Conservation (phyloP, 1,139 yeast species). For the Taiozyma sp. region DNA sequence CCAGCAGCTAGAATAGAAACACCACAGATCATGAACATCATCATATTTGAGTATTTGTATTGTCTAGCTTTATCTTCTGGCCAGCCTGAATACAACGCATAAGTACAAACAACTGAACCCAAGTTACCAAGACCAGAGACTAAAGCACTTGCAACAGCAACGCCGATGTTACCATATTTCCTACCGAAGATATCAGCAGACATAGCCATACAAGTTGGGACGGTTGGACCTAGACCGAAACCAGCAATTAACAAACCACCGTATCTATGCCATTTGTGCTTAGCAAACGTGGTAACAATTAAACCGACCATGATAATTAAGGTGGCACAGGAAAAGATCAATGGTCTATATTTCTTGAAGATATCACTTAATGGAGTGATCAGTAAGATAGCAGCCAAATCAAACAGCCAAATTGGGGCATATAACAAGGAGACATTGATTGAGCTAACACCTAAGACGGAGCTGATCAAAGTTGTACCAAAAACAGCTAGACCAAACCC, state of each 20-base stretch:
- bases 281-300: conserved; percentile 72
- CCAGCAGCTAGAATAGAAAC: conserved; percentile 53
- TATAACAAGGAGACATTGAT: conserved; percentile 70
- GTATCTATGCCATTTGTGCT: conserved; percentile 69
- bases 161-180: conserved; percentile 78
- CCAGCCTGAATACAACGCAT: conserved; percentile 86
- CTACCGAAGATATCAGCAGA: conserved; percentile 71
- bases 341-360: conserved; percentile 51
- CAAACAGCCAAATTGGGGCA: conserved; percentile 91
- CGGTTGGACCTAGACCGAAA: conserved; percentile 86
- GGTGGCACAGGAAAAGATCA: conserved; percentile 58
- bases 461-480: conserved; percentile 75
- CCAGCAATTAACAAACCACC: conserved; percentile 81
- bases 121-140: conserved; percentile 84
- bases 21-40: conserved; percentile 74
- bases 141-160: conserved; percentile 78
- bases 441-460: conserved; percentile 57
- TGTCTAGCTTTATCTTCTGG: conserved; percentile 64
- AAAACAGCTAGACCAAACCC: conserved; percentile 84
- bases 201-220: conserved; percentile 87
- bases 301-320: conserved; percentile 69
- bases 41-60: conserved; percentile 75
- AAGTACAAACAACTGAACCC: conserved; percentile 82
- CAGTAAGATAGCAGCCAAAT: conserved; percentile 69
- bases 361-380: conserved; percentile 80